Evolutionary conservation across 2,329 filamentous ascomycete species (phyloP).

Genomic region (Monosporascus sp.): DNA sequence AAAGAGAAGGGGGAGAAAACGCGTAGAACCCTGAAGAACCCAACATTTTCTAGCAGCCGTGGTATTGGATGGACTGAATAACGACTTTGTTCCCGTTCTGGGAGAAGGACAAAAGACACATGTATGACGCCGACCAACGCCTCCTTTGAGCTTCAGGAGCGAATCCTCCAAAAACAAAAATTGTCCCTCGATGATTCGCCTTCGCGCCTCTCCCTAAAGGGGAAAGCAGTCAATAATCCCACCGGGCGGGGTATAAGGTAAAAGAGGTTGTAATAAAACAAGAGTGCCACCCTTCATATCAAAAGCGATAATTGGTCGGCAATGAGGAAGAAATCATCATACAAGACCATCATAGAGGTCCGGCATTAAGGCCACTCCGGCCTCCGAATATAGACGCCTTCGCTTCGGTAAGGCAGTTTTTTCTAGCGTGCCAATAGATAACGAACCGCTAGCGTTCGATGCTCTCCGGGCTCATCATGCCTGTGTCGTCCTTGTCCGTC

Average conservation of each 20-base stretch:
- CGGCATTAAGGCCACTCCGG: not conserved
- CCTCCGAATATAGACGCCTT: not conserved
- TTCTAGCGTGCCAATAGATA: not conserved
- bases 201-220: not conserved
- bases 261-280: not conserved
- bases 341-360: not conserved
- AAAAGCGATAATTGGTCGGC: not conserved
- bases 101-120: not conserved
- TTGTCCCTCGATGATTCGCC: not conserved
- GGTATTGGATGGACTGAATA: not conserved
- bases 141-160: not conserved
- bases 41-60: not conserved
- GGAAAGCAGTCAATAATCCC: not conserved
- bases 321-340: not conserved
- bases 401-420: not conserved
- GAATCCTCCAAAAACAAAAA: not conserved
- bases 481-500: slow-evolving; percentile 64
- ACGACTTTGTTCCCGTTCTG: not conserved
- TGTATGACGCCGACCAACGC: not conserved
- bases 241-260: not conserved
- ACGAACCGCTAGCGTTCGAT: slow-evolving; percentile 42
- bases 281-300: not conserved
- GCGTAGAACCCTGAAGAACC: not conserved
- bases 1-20: not conserved
- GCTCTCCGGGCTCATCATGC: slow-evolving; percentile 83